Percentiles rank a stretch among this genome's conserved stretches.
These are phyloP conservation scores for Roridomyces roridus DNA, from an alignment of 768 basidiomycete species.

Conservation along the genomic window DNA sequence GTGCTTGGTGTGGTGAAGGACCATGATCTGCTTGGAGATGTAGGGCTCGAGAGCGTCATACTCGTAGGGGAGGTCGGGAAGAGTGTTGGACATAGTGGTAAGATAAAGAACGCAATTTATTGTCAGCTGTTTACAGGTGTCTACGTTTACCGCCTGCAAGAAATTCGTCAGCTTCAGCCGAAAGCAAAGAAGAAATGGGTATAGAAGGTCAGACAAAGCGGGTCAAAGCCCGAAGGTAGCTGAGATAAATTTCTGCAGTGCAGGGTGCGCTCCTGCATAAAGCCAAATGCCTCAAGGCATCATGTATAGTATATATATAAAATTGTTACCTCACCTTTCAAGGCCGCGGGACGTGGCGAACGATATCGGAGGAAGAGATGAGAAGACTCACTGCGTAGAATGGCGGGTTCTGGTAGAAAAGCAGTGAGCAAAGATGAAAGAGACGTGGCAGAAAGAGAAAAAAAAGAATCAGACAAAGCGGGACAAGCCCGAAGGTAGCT, in stretches of 20 bases:
- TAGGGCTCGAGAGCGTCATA: slow-evolving; percentile 95
- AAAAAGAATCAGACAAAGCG: not conserved
- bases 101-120: not conserved
- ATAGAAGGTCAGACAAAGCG: slow-evolving; percentile 27
- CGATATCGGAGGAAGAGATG: not conserved
- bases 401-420: too few relatives aligned
- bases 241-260: slow-evolving; percentile 89
- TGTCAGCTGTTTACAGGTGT: not conserved
- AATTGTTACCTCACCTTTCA: too few relatives aligned
- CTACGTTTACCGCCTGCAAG: not conserved
- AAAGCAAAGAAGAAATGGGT: not conserved
- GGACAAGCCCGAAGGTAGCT: slow-evolving; percentile 81
- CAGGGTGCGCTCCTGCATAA: slow-evolving; percentile 59
- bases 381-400: slow-evolving; percentile 31
- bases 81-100: slow-evolving; percentile 49
- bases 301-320: not conserved
- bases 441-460: slow-evolving; percentile 3
- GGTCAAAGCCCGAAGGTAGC: slow-evolving; percentile 81
- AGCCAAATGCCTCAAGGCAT: slow-evolving; percentile 29
- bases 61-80: slow-evolving; percentile 77
- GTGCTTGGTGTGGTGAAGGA: slow-evolving; percentile 93
- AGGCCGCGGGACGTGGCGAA: too few relatives aligned
- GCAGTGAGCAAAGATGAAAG: too few relatives aligned
- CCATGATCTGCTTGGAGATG: slow-evolving; percentile 93
- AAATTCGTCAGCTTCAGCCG: too few relatives aligned